Evolutionary conservation across 495 filamentous ascomycete species (phyloP), one percentile per base, ranked within the genome.

Genomic region (Penicillium cinerascens): DNA sequence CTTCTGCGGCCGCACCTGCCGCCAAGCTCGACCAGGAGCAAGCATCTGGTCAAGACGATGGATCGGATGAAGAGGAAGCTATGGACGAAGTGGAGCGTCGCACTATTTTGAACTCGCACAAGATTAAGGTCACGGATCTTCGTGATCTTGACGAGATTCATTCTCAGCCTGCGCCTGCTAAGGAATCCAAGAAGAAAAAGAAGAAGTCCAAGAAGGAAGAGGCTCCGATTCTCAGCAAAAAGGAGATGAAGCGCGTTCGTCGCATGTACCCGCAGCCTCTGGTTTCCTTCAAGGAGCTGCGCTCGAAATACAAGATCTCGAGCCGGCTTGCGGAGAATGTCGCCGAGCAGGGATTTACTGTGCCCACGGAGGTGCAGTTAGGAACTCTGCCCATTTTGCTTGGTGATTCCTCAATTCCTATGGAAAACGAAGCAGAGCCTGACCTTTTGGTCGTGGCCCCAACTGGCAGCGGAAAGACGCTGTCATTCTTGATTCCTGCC

Each of bases 381-480:
- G 91, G 82, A 15, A 84, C 83, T 52, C 68, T 97, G 51, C 95
- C 93, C 27, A 65, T 97, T 33, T 69, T 97, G 39, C 70, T 97
- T 36, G 76, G 73, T 6, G 64, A 68, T 39, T 51, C 53, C 33
- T 49, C 63, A 0, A 47, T 52, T 15, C 46, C 67, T 33, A 43
- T 47, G 33, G 47, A 42, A 8, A 56, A 48, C 3, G 38, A 44
- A 27, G 20, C 56, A 26, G 72, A 78, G 39, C 72, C 88, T 2
- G 86, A 97, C 78, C 81, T 98, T 26, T 61, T 98, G 29, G 85
- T 87, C 3, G 85, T 97, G 29, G 93, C 93, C 13, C 95, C 95
- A 3, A 99, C 93, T 3, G 93, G 93, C 17, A 96, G 91, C 63
- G 93, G 93, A n/a, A 99, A 99, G 74, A 97, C 93, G 0, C 67